Percentiles rank a stretch among this genome's conserved stretches.
phyloP scores from a whole-genome alignment of 495 filamentous ascomycete species.

The Penicillium crystallinum region DNA sequence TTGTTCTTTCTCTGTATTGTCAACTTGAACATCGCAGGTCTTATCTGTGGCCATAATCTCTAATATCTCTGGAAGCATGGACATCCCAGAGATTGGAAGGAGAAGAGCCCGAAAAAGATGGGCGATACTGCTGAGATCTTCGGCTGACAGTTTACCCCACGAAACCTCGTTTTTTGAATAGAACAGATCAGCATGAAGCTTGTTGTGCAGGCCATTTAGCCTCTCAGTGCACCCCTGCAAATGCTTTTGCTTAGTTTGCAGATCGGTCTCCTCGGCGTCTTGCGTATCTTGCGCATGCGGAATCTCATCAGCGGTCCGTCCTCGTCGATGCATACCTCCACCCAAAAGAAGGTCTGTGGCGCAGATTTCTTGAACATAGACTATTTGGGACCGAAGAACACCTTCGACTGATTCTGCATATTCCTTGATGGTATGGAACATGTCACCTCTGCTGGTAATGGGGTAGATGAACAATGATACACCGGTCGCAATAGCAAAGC shows the following conservation, averaged over 20 bases:
- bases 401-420: slow-evolving; percentile 47
- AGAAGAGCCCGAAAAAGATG: slow-evolving; percentile 52
- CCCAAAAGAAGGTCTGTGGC: slow-evolving; percentile 17
- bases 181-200: slow-evolving; percentile 59
- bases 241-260: slow-evolving; percentile 28
- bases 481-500: slow-evolving; percentile 57
- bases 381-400: slow-evolving; percentile 51
- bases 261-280: slow-evolving; percentile 34
- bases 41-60: slow-evolving; percentile 44
- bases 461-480: slow-evolving; percentile 64
- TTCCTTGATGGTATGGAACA: slow-evolving; percentile 52
- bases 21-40: slow-evolving; percentile 15
- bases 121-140: slow-evolving; percentile 55
- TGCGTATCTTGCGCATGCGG: slow-evolving; percentile 17
- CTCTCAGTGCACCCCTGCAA: slow-evolving; percentile 44
- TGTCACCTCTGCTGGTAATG: slow-evolving; percentile 52
- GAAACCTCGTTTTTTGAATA: slow-evolving; percentile 71
- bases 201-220: slow-evolving; percentile 56
- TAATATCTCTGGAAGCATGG: slow-evolving; percentile 65
- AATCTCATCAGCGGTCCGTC: slow-evolving; percentile 17
- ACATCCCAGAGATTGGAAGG: slow-evolving; percentile 62
- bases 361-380: slow-evolving; percentile 46
- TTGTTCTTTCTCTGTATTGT: slow-evolving; percentile 27
- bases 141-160: slow-evolving; percentile 59
- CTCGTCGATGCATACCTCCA: slow-evolving; percentile 19